phyloP scores from a whole-genome alignment of 2,329 filamentous ascomycete genomes.

The Trichoderma asperellum region DNA sequence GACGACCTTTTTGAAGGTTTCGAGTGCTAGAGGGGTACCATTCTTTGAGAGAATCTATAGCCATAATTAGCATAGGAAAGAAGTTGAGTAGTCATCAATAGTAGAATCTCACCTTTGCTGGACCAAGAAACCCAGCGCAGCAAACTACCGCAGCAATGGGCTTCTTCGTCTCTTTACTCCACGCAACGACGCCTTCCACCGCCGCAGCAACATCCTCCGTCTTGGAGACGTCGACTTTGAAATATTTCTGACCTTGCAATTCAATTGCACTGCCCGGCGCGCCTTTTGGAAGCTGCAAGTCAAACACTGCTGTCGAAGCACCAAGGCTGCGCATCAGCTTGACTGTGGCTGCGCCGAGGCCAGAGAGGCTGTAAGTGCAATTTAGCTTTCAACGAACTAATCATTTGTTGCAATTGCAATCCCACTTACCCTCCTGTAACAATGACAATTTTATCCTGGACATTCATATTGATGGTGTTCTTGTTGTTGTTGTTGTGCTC shows the following conservation, averaged over 20 bases:
- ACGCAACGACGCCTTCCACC: neutral
- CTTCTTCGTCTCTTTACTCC: conserved; percentile 6
- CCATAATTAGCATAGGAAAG: neutral
- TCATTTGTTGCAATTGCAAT: neutral
- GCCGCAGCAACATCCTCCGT: neutral
- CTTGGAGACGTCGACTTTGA: conserved; percentile 4
- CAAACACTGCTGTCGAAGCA: conserved; percentile 9
- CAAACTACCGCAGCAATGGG: neutral
- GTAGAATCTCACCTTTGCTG: neutral
- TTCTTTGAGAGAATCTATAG: conserved; percentile 1
- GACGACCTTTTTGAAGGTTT: conserved; percentile 6
- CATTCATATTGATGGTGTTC: neutral
- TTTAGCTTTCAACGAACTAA: neutral
- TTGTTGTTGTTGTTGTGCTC: neutral
- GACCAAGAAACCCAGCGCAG: conserved; percentile 1
- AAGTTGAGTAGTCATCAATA: neutral
- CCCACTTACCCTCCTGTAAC: conserved; percentile 13
- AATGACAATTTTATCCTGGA: conserved; percentile 7
- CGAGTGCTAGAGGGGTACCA: neutral
- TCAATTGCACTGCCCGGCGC: neutral
- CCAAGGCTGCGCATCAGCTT: conserved; percentile 14
- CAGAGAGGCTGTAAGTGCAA: neutral
- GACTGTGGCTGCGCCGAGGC: conserved; percentile 6
- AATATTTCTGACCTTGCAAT: neutral
- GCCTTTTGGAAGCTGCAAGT: neutral